A percentile compares a stretch with the other conserved stretches of the same genome.
phyloP scores from a whole-genome alignment of 148 eudicot genomes.

The Chenopodium formosanum region DNA sequence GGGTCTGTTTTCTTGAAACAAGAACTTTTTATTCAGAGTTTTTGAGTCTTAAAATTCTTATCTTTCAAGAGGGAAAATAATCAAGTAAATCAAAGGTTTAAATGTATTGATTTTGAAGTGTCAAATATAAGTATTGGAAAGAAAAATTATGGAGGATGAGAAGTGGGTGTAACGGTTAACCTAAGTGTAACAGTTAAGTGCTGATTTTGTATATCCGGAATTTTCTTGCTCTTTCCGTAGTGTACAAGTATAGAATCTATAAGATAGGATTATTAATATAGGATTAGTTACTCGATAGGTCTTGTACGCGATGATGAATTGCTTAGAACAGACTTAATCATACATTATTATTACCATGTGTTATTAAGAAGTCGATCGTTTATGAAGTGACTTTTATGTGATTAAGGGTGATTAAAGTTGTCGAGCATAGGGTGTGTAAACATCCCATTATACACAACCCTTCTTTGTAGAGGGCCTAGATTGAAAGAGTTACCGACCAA shows the following conservation, averaged over 20 bases:
- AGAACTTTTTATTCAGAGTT: not conserved
- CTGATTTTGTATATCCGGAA: not conserved
- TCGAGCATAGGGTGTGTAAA: too few relatives aligned
- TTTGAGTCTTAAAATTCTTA: not conserved
- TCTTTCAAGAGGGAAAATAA: not conserved
- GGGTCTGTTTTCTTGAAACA: slow-evolving; percentile 14
- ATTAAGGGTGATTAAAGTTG: too few relatives aligned
- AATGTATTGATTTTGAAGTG: not conserved
- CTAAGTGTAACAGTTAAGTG: slow-evolving; percentile 15
- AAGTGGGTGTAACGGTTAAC: slow-evolving; percentile 17
- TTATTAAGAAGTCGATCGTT: too few relatives aligned
- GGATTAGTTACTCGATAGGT: not conserved
- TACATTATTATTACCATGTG: too few relatives aligned
- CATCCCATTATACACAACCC: too few relatives aligned
- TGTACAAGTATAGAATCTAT: not conserved
- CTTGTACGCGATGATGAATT: too few relatives aligned
- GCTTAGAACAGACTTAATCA: too few relatives aligned
- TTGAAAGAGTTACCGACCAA: too few relatives aligned
- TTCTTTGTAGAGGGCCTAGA: too few relatives aligned
- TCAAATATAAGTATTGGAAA: not conserved
- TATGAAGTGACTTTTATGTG: too few relatives aligned
- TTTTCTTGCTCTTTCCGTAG: not conserved
- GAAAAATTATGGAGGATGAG: not conserved
- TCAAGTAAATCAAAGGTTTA: too few relatives aligned
- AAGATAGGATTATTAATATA: not conserved